phyloP scores from a whole-genome alignment of 192 early-diverging fungal species.

The Lobosporangium transversale region DNA sequence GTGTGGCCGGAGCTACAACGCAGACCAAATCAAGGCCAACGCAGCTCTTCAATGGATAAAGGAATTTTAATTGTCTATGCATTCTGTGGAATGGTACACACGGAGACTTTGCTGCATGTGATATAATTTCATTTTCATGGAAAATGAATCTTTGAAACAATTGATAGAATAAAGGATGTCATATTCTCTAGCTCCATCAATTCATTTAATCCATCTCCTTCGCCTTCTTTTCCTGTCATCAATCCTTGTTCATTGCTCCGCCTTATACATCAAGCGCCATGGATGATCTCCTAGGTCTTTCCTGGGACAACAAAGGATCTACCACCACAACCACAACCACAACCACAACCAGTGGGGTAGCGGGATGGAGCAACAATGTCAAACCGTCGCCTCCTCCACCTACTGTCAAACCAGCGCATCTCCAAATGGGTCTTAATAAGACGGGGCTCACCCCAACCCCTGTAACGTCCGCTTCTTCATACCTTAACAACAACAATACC shows the following conservation, averaged over 20 bases:
- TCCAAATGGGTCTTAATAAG: conserved; percentile 42
- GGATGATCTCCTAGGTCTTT: conserved; percentile 49
- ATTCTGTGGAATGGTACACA: too few relatives aligned
- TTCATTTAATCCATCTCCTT: not conserved
- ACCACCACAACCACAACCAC: too few relatives aligned
- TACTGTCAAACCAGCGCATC: conserved; percentile 30
- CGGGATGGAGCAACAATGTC: not conserved
- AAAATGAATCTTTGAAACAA: too few relatives aligned
- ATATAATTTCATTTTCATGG: too few relatives aligned
- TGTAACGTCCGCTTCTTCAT: not conserved
- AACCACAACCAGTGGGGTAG: not conserved
- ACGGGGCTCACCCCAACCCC: conserved; percentile 24
- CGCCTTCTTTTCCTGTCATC: not conserved
- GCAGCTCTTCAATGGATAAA: too few relatives aligned
- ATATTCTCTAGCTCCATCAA: not conserved
- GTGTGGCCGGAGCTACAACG: too few relatives aligned
- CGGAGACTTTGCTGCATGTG: too few relatives aligned
- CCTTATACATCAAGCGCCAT: not conserved
- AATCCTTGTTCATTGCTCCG: not conserved
- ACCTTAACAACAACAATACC: not conserved
- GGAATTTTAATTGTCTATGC: too few relatives aligned
- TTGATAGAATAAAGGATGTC: too few relatives aligned
- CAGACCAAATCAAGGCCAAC: too few relatives aligned
- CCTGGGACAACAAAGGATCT: conserved; percentile 40
- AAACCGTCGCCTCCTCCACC: conserved; percentile 12